phyloP scores from a whole-genome alignment of 2,329 filamentous ascomycete species.

The Rhynchosporium graminicola region DNA sequence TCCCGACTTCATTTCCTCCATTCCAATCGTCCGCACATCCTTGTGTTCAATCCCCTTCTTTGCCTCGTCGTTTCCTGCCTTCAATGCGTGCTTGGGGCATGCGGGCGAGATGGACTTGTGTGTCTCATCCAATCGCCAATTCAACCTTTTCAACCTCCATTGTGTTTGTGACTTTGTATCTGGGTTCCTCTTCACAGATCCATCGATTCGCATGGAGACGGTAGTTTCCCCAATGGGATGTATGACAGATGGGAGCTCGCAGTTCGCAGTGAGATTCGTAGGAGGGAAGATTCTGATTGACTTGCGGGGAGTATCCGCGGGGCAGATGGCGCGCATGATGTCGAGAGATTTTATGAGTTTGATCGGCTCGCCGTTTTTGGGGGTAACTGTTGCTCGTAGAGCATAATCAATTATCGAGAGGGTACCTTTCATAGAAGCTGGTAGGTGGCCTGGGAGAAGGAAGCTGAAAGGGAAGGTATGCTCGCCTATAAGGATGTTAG shows the following conservation, averaged over 20 bases:
- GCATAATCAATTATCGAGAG: constrained; percentile 77
- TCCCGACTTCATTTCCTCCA: constrained; percentile 78
- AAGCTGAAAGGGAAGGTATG: constrained; percentile 90
- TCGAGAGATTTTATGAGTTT: constrained; percentile 69
- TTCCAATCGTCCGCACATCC: constrained; percentile 75
- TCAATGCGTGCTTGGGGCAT: constrained; percentile 72
- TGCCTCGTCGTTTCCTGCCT: constrained; percentile 46
- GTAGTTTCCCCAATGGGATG: constrained; percentile 83
- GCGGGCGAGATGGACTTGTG: constrained; percentile 77
- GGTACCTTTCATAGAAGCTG: constrained; percentile 74
- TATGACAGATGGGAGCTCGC: constrained; percentile 79
- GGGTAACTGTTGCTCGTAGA: constrained; percentile 67
- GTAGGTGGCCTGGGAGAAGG: constrained; percentile 81
- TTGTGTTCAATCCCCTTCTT: constrained; percentile 72
- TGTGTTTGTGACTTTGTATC: constrained; percentile 71
- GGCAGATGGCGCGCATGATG: constrained; percentile 74
- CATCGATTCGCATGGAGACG: constrained; percentile 78
- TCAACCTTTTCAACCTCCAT: constrained; percentile 89
- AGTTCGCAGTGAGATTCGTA: constrained; percentile 86
- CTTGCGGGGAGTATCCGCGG: constrained; percentile 78
- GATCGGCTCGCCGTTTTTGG: constrained; percentile 61
- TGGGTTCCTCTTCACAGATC: constrained; percentile 72
- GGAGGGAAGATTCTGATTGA: constrained; percentile 94
- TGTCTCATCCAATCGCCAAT: constrained; percentile 90
- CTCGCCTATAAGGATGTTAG: constrained; percentile 48